Conservation (phyloP, 306 rosid genomes). For the Canavalia gladiata region DNA sequence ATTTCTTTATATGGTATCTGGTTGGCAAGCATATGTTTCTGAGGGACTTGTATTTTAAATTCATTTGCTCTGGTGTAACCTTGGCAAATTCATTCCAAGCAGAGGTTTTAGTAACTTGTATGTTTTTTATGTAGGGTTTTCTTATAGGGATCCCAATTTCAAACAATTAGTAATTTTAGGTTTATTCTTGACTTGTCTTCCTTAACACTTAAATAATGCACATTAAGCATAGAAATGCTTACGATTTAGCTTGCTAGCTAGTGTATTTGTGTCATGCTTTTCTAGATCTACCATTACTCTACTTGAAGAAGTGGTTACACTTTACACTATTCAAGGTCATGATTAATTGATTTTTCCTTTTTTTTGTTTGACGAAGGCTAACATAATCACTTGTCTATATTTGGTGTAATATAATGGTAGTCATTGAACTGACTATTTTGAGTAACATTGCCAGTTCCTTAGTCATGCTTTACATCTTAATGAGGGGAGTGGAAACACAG, state of each 20-base stretch:
- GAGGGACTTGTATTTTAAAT: constrained; percentile 36
- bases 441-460: constrained; percentile 12
- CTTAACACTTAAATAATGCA: not conserved
- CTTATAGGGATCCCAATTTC: not conserved
- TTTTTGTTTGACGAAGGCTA: not conserved
- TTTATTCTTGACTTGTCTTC: not conserved
- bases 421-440: constrained; percentile 1
- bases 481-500: not conserved
- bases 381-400: not conserved
- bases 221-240: not conserved
- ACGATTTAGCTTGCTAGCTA: constrained; percentile 19
- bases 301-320: not conserved
- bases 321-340: not conserved
- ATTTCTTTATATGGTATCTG: not conserved
- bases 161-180: constrained; percentile 11
- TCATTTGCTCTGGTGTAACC: constrained; percentile 41
- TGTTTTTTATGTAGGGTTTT: constrained; percentile 8
- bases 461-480: not conserved
- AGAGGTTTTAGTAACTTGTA: constrained; percentile 34
- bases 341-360: constrained; percentile 12
- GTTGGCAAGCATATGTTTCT: constrained; percentile 16
- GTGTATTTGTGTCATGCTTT: constrained; percentile 25
- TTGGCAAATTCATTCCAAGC: constrained; percentile 10
- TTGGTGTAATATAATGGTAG: not conserved
- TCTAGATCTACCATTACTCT: not conserved